Conservation (phyloP, 805 yeast species). For the Yamadazyma sp. region DNA sequence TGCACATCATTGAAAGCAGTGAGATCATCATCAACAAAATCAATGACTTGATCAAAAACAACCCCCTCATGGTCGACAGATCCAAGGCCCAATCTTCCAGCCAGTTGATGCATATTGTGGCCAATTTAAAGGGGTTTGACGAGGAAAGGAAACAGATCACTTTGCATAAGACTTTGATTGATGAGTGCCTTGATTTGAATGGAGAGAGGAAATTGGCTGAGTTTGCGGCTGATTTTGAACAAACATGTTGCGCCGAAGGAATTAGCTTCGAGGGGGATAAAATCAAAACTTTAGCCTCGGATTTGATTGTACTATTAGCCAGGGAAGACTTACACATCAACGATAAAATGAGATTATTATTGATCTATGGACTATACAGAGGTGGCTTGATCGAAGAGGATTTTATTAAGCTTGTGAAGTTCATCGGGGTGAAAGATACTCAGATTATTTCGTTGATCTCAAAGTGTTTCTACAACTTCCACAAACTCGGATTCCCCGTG, state of each 20-base stretch:
- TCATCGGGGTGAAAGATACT: slow-evolving; percentile 43
- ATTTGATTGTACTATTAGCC: slow-evolving; percentile 54
- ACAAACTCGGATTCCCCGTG: slow-evolving; percentile 56
- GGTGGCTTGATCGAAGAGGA: slow-evolving; percentile 80
- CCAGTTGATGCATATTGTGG: slow-evolving; percentile 74
- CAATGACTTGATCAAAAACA: slow-evolving; percentile 64
- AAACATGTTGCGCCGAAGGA: slow-evolving; percentile 74
- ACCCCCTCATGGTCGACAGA: slow-evolving; percentile 74
- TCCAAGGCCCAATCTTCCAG: slow-evolving; percentile 61
- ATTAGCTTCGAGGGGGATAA: slow-evolving; percentile 64
- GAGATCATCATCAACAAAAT: slow-evolving; percentile 59
- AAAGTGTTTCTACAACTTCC: slow-evolving; percentile 43
- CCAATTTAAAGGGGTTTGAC: slow-evolving; percentile 65
- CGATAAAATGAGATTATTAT: slow-evolving; percentile 73
- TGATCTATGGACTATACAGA: slow-evolving; percentile 74
- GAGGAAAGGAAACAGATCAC: slow-evolving; percentile 61
- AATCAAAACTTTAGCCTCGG: slow-evolving; percentile 59
- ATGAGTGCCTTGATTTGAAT: slow-evolving; percentile 62
- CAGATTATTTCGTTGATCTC: slow-evolving; percentile 59
- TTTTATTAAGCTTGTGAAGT: slow-evolving; percentile 64
- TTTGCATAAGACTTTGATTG: slow-evolving; percentile 60
- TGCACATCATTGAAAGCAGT: slow-evolving; percentile 73
- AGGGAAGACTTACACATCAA: slow-evolving; percentile 49
- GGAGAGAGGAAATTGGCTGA: slow-evolving; percentile 61
- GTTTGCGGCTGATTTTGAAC: slow-evolving; percentile 79